Percentiles rank a stretch among this genome's conserved stretches.
Conservation (phyloP, 2,329 filamentous ascomycete species). For the Neocucurbitaria cava region DNA sequence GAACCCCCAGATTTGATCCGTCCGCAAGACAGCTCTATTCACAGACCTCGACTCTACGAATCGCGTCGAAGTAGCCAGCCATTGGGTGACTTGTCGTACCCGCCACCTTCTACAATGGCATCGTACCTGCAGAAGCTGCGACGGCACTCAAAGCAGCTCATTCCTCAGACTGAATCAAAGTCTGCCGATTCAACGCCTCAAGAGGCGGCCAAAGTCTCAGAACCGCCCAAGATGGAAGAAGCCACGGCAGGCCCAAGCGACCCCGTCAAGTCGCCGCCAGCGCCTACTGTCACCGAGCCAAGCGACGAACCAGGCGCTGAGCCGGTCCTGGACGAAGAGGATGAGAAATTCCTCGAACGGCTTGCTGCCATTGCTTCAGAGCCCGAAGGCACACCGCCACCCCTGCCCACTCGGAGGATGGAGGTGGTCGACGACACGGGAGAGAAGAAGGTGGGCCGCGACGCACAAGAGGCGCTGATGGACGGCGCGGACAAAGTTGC, state of each 20-base stretch:
- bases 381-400: conserved; percentile 50
- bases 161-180: conserved; percentile 20
- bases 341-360: conserved; percentile 63
- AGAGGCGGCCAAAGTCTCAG: conserved; percentile 18
- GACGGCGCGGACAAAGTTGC: conserved; percentile 57
- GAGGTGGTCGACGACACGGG: conserved; percentile 43
- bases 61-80: not conserved
- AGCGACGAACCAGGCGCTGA: conserved; percentile 38
- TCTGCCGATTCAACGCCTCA: conserved; percentile 14
- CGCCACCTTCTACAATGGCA: conserved; percentile 26
- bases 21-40: not conserved
- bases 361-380: conserved; percentile 57
- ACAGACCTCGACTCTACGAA: not conserved
- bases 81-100: not conserved
- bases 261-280: conserved; percentile 22
- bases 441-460: conserved; percentile 46
- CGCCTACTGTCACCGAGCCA: conserved; percentile 31
- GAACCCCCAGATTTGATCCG: not conserved
- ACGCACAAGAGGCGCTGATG: conserved; percentile 56
- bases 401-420: conserved; percentile 48
- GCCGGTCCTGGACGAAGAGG: conserved; percentile 65
- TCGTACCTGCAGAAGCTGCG: conserved; percentile 44
- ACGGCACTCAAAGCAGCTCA: conserved; percentile 40
- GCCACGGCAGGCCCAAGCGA: conserved; percentile 31
- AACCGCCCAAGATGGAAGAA: conserved; percentile 19